A percentile compares a stretch with the other conserved stretches of the same genome.
Evolutionary conservation across 2,329 filamentous ascomycete genomes (phyloP).

Genomic region (Microsporum ferrugineum): DNA sequence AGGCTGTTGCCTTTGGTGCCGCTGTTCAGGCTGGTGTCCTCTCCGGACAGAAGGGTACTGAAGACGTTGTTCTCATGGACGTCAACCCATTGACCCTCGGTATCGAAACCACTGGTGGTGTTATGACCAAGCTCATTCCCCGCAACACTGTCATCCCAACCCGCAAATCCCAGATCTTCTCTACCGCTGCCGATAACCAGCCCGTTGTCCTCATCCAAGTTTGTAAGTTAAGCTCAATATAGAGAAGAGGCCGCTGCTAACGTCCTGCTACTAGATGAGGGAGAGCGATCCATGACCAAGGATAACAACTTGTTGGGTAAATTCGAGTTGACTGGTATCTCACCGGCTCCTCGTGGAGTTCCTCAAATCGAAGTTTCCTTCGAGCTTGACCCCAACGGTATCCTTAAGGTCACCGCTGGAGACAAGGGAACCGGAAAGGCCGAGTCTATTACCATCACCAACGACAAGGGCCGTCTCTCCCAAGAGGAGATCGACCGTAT

Average conservation of each 20-base stretch:
- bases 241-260: constrained; percentile 14
- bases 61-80: constrained; percentile 84
- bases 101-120: constrained; percentile 94
- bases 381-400: constrained; percentile 96
- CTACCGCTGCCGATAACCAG: constrained; percentile 92
- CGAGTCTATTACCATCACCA: constrained; percentile 97
- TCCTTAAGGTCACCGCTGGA: constrained; percentile 87
- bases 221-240: constrained; percentile 36
- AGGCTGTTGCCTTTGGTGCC: constrained; percentile 95
- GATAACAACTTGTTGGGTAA: constrained; percentile 96
- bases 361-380: constrained; percentile 98
- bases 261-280: constrained; percentile 46
- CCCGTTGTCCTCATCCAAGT: constrained; percentile 91
- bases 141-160: constrained; percentile 92
- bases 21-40: constrained; percentile 95
- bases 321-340: constrained; percentile 94
- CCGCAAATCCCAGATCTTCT: constrained; percentile 97
- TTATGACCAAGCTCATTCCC: constrained; percentile 94
- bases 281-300: constrained; percentile 87
- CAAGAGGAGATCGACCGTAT: constrained; percentile 98
- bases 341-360: constrained; percentile 86
- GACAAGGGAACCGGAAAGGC: constrained; percentile 98
- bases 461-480: constrained; percentile 96
- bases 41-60: constrained; percentile 71
- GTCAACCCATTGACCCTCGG: constrained; percentile 93